Evolutionary conservation across 345 rosid genomes (phyloP).

Genomic region (Clarkia xantiana): DNA sequence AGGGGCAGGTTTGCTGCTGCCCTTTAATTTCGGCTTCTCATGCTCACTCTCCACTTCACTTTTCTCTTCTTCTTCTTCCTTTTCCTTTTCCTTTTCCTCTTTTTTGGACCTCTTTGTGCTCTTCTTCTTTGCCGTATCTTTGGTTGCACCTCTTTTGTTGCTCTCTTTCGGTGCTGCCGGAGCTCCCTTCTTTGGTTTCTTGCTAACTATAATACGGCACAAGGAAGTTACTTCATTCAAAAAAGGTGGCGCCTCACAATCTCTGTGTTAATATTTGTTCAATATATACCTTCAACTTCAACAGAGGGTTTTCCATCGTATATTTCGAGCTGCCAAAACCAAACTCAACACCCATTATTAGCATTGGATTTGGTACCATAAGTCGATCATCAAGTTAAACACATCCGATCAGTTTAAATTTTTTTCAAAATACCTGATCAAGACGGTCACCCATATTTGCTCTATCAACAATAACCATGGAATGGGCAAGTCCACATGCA

Average conservation of each 20-base stretch:
- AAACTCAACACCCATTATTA: constrained; percentile 1
- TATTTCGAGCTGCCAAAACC: constrained; percentile 51
- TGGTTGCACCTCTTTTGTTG: constrained; percentile 28
- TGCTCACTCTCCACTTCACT: constrained; percentile 30
- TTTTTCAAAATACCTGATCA: constrained; percentile 48
- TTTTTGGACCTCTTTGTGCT: constrained; percentile 49
- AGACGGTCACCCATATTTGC: constrained; percentile 47
- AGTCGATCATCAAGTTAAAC: neutral
- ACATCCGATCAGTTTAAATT: neutral
- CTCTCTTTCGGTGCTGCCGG: constrained; percentile 19
- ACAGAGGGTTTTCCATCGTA: constrained; percentile 66
- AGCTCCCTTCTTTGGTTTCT: constrained; percentile 29
- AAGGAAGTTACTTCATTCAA: neutral
- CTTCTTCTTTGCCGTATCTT: constrained; percentile 27
- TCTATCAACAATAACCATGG: constrained; percentile 82
- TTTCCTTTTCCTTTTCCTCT: no score
- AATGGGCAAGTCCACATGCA: constrained; percentile 80
- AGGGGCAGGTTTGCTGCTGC: no score
- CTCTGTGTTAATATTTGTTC: no score
- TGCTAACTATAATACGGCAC: constrained; percentile 34
- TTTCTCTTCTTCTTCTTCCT: constrained; percentile 42
- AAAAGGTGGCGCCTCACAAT: no score
- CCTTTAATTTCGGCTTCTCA: constrained; percentile 2
- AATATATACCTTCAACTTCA: constrained; percentile 61
- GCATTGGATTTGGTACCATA: neutral